Conservation (phyloP, 257 asterid genomes). For the Cruciata laevipes region DNA sequence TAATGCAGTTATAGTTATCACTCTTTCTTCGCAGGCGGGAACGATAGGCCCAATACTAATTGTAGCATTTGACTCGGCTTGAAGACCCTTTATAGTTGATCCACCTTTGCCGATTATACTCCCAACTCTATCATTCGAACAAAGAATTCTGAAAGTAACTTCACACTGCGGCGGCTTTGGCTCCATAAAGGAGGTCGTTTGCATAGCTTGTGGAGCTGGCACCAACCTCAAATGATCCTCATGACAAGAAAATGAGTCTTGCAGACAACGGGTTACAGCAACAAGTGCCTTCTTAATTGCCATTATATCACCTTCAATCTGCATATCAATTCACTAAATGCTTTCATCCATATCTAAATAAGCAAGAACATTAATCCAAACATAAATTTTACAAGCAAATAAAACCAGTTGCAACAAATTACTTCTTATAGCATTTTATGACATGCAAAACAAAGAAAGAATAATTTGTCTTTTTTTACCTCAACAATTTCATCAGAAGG, state of each 20-base stretch:
- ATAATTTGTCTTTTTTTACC: conserved; percentile 25
- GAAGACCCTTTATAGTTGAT: conserved; percentile 40
- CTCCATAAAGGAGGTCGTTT: conserved; percentile 14
- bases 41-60: conserved; percentile 45
- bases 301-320: neutral
- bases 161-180: conserved; percentile 31
- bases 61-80: conserved; percentile 49
- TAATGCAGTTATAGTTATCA: conserved; percentile 50
- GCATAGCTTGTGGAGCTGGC: neutral
- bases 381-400: neutral
- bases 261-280: conserved; percentile 54
- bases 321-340: neutral
- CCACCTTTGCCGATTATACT: conserved; percentile 65
- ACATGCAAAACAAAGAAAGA: neutral
- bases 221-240: neutral
- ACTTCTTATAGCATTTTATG: neutral
- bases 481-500: conserved; percentile 56
- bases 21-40: conserved; percentile 47
- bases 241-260: neutral
- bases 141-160: conserved; percentile 57
- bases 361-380: neutral
- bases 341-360: neutral
- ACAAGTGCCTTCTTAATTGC: conserved; percentile 60
- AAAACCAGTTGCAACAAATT: too few relatives aligned
- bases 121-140: conserved; percentile 30